These are phyloP conservation scores for Centrapalus pauciflorus DNA, from an alignment of 129 eudicot genomes.

Conservation along the genomic window DNA sequence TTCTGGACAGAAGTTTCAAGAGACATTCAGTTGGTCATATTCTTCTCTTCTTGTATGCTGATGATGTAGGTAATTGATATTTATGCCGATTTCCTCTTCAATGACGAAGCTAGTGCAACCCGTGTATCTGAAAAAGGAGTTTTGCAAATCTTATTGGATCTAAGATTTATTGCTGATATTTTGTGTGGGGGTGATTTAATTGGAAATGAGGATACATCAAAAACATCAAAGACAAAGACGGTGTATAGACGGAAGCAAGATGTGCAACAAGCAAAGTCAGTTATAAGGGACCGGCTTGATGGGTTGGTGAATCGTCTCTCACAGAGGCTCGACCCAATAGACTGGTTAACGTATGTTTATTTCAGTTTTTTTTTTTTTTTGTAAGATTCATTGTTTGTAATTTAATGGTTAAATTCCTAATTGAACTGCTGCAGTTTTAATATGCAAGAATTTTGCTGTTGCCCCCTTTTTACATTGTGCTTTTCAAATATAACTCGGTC, in stretches of 20 bases:
- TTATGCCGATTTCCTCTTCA: conserved; percentile 51
- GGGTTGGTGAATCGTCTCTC: conserved; percentile 55
- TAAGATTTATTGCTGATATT: conserved; percentile 81
- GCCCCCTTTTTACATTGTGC: background rate
- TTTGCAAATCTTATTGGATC: conserved; percentile 76
- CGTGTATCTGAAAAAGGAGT: conserved; percentile 84
- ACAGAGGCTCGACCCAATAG: conserved; percentile 91
- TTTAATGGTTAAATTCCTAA: background rate
- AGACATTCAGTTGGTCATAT: conserved; percentile 7
- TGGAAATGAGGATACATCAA: conserved; percentile 38
- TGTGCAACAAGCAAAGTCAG: conserved; percentile 45
- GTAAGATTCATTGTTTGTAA: background rate
- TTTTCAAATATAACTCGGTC: conserved; percentile 4
- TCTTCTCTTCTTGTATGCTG: conserved; percentile 5
- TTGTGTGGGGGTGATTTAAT: conserved; percentile 66
- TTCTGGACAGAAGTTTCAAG: background rate
- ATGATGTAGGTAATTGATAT: conserved; percentile 62
- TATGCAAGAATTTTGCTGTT: background rate
- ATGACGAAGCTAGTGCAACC: conserved; percentile 36
- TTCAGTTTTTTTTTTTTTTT: background rate
- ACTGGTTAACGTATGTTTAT: conserved; percentile 87
- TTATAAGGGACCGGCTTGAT: conserved; percentile 47
- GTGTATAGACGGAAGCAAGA: conserved; percentile 74
- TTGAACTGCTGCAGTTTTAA: background rate
- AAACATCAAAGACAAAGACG: conserved; percentile 41